A percentile compares a stretch with the other conserved stretches of the same genome.
phyloP scores from a whole-genome alignment of 169 alveolate species.

The Prorocentrum cordatum region DNA sequence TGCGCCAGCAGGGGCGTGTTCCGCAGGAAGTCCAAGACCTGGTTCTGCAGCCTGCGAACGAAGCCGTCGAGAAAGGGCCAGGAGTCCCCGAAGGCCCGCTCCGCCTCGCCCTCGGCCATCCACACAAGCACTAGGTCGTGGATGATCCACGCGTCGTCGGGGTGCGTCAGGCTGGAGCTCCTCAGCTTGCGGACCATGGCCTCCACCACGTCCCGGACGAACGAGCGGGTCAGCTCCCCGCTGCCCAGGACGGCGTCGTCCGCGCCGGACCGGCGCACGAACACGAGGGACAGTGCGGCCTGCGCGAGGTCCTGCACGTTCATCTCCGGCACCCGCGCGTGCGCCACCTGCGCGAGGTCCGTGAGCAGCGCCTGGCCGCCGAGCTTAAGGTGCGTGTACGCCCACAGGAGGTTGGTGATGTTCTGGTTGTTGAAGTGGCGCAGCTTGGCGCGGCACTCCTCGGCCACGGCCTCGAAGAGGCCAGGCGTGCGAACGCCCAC shows the following conservation, averaged over 20 bases:
- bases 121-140: conserved; percentile 28
- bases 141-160: conserved; percentile 55
- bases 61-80: not conserved
- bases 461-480: conserved; percentile 19
- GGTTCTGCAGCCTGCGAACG: not conserved
- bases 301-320: conserved; percentile 17
- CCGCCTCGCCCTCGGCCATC: not conserved
- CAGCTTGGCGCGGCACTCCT: not conserved
- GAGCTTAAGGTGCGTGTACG: conserved; percentile 9
- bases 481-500: conserved; percentile 28
- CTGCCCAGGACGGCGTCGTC: conserved; percentile 25
- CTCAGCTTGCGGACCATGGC: conserved; percentile 34
- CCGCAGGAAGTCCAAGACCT: conserved; percentile 20
- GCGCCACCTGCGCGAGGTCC: conserved; percentile 19
- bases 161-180: not conserved
- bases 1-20: conserved; percentile 43
- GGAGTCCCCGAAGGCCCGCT: too few species aligned
- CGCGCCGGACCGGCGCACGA: conserved; percentile 3
- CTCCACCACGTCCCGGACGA: not conserved
- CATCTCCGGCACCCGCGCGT: conserved; percentile 22
- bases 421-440: not conserved
- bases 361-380: conserved; percentile 12
- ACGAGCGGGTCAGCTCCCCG: conserved; percentile 6
- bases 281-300: conserved; percentile 45
- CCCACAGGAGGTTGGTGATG: conserved; percentile 36